Conservation (phyloP, 2,329 filamentous ascomycete genomes). For the Fusarium beomiforme region DNA sequence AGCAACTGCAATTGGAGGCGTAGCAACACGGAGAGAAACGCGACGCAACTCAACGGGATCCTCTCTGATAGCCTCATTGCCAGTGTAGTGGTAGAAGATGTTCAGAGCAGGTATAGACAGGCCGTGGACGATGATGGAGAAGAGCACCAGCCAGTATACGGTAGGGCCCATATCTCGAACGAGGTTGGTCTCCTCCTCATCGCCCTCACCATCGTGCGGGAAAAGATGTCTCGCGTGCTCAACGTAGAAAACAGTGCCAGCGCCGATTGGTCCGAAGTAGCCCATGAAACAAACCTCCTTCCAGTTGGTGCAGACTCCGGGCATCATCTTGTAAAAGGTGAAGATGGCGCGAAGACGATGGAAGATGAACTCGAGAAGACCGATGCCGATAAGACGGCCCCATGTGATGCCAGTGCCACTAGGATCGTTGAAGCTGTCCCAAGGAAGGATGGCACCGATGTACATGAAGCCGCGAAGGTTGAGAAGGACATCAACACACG, state of each 20-base stretch:
- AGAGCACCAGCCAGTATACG: slow-evolving; percentile 54
- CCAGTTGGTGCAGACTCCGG: slow-evolving; percentile 59
- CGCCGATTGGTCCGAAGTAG: slow-evolving; percentile 80
- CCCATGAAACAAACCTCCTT: slow-evolving; percentile 70
- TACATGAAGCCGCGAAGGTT: slow-evolving; percentile 71
- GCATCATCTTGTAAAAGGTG: slow-evolving; percentile 64
- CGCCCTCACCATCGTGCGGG: slow-evolving; percentile 47
- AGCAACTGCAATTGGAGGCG: not conserved
- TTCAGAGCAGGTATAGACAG: slow-evolving; percentile 55
- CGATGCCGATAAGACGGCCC: slow-evolving; percentile 59
- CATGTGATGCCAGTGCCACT: slow-evolving; percentile 62
- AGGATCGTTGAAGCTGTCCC: slow-evolving; percentile 61
- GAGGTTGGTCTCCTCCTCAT: slow-evolving; percentile 48
- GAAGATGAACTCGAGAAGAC: slow-evolving; percentile 59
- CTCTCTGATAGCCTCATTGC: slow-evolving; percentile 51
- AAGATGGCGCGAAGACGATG: slow-evolving; percentile 67
- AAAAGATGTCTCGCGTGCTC: slow-evolving; percentile 56
- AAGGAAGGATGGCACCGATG: slow-evolving; percentile 65
- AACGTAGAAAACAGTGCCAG: slow-evolving; percentile 80
- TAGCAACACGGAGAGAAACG: not conserved
- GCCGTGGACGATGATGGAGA: slow-evolving; percentile 42
- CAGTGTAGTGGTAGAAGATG: slow-evolving; percentile 23
- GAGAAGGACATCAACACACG: slow-evolving; percentile 64
- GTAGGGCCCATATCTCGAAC: slow-evolving; percentile 52
- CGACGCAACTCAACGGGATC: slow-evolving; percentile 10